Evolutionary conservation across 2,329 filamentous ascomycete species (phyloP), one percentile per base, ranked within the genome.

Genomic region (Pseudogymnoascus sp.): DNA sequence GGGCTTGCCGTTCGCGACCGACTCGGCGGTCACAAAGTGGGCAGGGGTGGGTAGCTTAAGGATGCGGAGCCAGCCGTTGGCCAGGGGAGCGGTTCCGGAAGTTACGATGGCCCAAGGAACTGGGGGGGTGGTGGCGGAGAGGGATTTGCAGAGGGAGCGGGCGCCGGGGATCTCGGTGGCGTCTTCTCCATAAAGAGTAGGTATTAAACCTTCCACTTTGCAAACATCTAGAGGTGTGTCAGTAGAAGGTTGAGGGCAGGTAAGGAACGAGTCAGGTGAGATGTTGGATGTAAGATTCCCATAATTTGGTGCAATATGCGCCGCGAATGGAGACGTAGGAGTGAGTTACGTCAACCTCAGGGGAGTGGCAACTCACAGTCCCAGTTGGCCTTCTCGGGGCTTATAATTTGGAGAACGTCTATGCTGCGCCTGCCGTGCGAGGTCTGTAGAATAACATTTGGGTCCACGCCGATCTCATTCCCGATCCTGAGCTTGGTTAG

Each of bases 351-450:
- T 56, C 50, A 56, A 56, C 11, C n/a, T n/a, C 14, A 40, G 3
- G 21, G 14, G 10, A 40, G 33, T 38, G 26, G 65, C 33, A 33
- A 84, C 90, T 78, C 77, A 96, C 91, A 96, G 67, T 96, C 91
- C 91, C 90, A 93, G 70, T 88, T 97, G 44, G 95, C 95, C 73
- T 91, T 91, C 69, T 90, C 86, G 14, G 91, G 89, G 66, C 90
- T 87, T 64, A 96, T 84, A 29, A 93, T 79, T 73, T 84, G 84
- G 64, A 99, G 81, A 2, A 89, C 86, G 70, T 99, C 95, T 71
- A 97, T 96, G 68, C 87, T 91, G 64, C 95, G 82, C 65, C 93
- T 86, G 66, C 95, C 95, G 76, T 99, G 95, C 4, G 92, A 96
- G 8, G 91, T 96, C 70, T 91, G 83, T 26, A 97, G 82, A 70